Conservation (phyloP, 1,139 yeast genomes). For the Pichia sp. region DNA sequence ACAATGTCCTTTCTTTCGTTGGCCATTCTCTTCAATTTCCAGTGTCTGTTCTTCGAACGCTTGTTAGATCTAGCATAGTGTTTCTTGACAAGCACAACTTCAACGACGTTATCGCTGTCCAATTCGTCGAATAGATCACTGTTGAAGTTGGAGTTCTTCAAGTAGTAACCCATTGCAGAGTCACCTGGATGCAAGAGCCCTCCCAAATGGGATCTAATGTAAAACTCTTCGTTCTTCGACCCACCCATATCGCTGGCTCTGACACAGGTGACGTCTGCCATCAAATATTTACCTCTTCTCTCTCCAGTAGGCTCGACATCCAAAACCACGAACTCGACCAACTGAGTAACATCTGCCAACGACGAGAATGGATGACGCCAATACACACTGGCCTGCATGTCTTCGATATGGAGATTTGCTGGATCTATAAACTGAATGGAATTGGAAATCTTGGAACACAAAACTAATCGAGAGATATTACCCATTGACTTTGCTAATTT, state of each 20-base stretch:
- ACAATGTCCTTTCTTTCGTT: conserved; percentile 85
- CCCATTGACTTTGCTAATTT: conserved; percentile 82
- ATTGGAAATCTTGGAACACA: conserved; percentile 81
- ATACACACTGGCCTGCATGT: conserved; percentile 67
- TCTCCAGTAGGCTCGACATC: conserved; percentile 94
- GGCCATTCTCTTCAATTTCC: conserved; percentile 99
- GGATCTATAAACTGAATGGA: conserved; percentile 85
- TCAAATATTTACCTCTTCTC: conserved; percentile 72
- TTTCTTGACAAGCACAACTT: conserved; percentile 89
- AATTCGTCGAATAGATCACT: conserved; percentile 77
- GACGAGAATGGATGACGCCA: conserved; percentile 87
- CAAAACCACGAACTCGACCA: conserved; percentile 84
- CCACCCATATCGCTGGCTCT: conserved; percentile 82
- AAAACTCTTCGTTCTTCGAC: conserved; percentile 68
- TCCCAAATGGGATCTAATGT: conserved; percentile 86
- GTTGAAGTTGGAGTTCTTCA: conserved; percentile 81
- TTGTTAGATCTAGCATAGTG: conserved; percentile 75
- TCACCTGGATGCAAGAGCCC: conserved; percentile 95
- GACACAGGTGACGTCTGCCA: conserved; percentile 87
- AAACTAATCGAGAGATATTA: conserved; percentile 73
- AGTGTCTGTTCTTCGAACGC: conserved; percentile 75
- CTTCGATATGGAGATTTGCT: conserved; percentile 74
- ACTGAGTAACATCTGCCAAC: conserved; percentile 68
- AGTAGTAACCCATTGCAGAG: conserved; percentile 84
- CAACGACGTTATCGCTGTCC: conserved; percentile 67